Conservation (phyloP, 495 filamentous ascomycete species). For the Parathielavia appendiculata region DNA sequence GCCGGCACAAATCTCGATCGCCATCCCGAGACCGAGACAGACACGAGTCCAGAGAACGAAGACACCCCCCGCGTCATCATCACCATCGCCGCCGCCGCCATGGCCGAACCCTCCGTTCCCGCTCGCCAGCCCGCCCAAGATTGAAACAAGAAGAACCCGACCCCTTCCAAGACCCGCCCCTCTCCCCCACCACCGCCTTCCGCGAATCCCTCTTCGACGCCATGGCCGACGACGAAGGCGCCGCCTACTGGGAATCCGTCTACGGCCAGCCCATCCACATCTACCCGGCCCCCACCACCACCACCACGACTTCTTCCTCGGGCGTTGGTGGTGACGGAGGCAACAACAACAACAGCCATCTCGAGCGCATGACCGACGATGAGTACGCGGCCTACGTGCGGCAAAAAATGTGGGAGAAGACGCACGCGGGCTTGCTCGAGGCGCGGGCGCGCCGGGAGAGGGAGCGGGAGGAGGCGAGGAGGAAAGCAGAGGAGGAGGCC, state of each 20-base stretch:
- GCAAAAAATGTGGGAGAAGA: slow-evolving; percentile 88
- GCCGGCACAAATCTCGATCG: neutral
- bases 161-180: slow-evolving; percentile 49
- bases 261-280: slow-evolving; percentile 83
- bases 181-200: slow-evolving; percentile 69
- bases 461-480: slow-evolving; percentile 37
- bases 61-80: slow-evolving; percentile 24
- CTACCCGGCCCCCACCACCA: slow-evolving; percentile 21
- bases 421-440: slow-evolving; percentile 59
- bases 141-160: slow-evolving; percentile 26
- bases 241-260: slow-evolving; percentile 87
- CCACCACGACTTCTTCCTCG: slow-evolving; percentile 25
- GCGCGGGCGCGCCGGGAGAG: slow-evolving; percentile 44
- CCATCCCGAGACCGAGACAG: neutral
- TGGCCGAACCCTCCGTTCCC: slow-evolving; percentile 26
- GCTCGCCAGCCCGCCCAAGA: slow-evolving; percentile 21
- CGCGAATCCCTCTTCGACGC: slow-evolving; percentile 97
- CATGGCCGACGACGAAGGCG: slow-evolving; percentile 97
- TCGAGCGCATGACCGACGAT: slow-evolving; percentile 86
- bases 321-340: no score
- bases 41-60: neutral
- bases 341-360: slow-evolving; percentile 32
- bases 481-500: slow-evolving; percentile 41
- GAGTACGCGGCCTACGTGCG: slow-evolving; percentile 84
- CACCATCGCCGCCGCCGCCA: slow-evolving; percentile 26